Conservation (phyloP, 768 basidiomycete genomes). For the Kwoniella newhampshirensis region DNA sequence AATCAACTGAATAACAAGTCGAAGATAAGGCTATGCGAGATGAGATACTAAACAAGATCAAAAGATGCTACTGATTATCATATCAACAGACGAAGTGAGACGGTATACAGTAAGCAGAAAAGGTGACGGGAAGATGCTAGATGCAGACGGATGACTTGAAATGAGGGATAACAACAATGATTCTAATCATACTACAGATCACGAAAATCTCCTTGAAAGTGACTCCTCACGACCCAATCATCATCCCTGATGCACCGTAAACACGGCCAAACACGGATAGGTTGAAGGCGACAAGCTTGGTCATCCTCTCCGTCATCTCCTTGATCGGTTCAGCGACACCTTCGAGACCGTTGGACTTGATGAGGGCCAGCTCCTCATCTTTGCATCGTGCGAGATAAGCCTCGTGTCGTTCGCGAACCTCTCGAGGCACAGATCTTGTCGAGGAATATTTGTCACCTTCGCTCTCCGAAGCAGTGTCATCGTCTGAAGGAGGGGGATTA, state of each 20-base stretch:
- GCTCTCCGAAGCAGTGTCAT: not conserved
- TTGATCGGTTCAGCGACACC: slow-evolving; percentile 17
- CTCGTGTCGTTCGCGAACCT: slow-evolving; percentile 10
- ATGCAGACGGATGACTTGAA: too few relatives aligned
- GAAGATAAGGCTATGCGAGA: too few relatives aligned
- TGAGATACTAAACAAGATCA: too few relatives aligned
- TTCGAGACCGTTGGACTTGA: slow-evolving; percentile 15
- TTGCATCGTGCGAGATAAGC: not conserved
- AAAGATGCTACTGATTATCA: too few relatives aligned
- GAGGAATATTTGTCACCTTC: not conserved
- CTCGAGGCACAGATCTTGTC: slow-evolving; percentile 1
- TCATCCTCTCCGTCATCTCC: slow-evolving; percentile 31
- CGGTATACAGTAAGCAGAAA: too few relatives aligned
- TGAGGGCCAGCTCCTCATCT: slow-evolving; percentile 15
- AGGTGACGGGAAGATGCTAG: too few relatives aligned
- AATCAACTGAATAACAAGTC: too few relatives aligned
- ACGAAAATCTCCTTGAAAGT: too few relatives aligned
- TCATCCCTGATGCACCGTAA: slow-evolving; percentile 37
- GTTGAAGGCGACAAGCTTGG: slow-evolving; percentile 37
- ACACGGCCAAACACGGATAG: slow-evolving; percentile 29
- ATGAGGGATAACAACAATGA: too few relatives aligned
- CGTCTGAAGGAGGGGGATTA: not conserved
- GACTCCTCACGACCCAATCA: slow-evolving; percentile 28
- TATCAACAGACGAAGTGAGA: too few relatives aligned
- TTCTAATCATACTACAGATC: too few relatives aligned